Evolutionary conservation across 2,329 filamentous ascomycete species (phyloP), one percentile per base, ranked within the genome.

Genomic region (Elsinoe australis): DNA sequence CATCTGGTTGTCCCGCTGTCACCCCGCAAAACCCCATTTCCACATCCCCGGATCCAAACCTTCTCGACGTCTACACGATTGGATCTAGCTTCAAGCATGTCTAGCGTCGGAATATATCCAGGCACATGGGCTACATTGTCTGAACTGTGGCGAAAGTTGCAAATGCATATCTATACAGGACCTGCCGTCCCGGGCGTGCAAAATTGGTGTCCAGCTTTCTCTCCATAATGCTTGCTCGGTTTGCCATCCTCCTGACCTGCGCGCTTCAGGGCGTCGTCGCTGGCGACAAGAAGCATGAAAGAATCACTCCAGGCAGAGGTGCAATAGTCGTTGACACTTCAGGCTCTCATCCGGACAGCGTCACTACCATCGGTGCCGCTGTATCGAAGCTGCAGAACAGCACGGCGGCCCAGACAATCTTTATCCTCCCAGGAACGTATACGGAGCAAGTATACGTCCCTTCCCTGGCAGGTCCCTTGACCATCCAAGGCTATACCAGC

Each of bases 391-490:
- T 44, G 24, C n/a, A 21, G 14, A 42, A 46, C 17, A 33, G 15
- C 18, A 50, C 49, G 7, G 31, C 14, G 5, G 31, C 34, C 2
- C 49, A 50, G 48, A 62, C 60, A 3, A 66, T 70, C 32, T 60
- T 62, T 49, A 61, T 70, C 47, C 57, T 61, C 38, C 55, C 61
- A 6, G 67, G 67, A 24, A 64, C 61, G 8, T 70, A 69, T 51
- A 59, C 54, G 3, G 67, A 70, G 56, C 64, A 68, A 49, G 55
- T 69, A 4, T 62, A 57, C 4, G 59, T 70, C 22, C 64, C 61
- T 12, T 62, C 66, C 19, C 59, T 54, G 7, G 67, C 66, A 2
- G 63, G 63, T 39, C 57, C 31, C 10, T 33, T 66, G 9, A 65
- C 59, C 5, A 52, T 67, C 9, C 55, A 56, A 15, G 64, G 63